Percentiles rank a stretch among this genome's conserved stretches.
phyloP scores from a whole-genome alignment of 2,329 filamentous ascomycete species.

The Apiospora koreana region DNA sequence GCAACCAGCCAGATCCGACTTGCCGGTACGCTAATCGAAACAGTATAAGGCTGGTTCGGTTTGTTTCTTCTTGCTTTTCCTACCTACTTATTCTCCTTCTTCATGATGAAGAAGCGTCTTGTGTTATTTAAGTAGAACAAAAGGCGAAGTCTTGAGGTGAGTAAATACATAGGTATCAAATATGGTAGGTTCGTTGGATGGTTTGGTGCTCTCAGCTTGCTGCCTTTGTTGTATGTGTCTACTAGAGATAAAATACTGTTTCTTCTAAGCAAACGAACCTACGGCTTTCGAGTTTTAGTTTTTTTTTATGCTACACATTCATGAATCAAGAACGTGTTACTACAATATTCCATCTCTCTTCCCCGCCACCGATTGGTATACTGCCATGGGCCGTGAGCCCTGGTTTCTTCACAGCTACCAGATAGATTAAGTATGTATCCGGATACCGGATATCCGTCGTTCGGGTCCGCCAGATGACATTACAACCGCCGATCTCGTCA shows the following conservation, averaged over 20 bases:
- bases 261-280: constrained; percentile 3
- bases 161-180: too few relatives aligned
- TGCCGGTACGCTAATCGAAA: neutral
- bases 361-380: neutral
- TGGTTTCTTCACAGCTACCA: too few relatives aligned
- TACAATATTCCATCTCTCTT: neutral
- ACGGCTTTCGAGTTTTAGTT: neutral
- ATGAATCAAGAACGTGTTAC: too few relatives aligned
- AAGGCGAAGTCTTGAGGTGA: too few relatives aligned
- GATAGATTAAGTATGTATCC: too few relatives aligned
- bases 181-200: neutral
- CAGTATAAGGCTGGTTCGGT: neutral
- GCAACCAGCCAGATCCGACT: neutral
- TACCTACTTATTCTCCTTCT: too few relatives aligned
- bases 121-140: too few relatives aligned
- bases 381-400: neutral
- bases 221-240: neutral
- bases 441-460: neutral
- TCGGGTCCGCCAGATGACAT: neutral
- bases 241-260: neutral
- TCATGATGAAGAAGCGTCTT: too few relatives aligned
- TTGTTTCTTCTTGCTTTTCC: neutral
- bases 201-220: neutral
- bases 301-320: neutral
- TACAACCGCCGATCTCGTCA: neutral